Percentiles rank a stretch among this genome's conserved stretches.
These are phyloP conservation scores for Vishniacozyma victoriae DNA, from an alignment of 768 basidiomycete species.

Conservation along the genomic window DNA sequence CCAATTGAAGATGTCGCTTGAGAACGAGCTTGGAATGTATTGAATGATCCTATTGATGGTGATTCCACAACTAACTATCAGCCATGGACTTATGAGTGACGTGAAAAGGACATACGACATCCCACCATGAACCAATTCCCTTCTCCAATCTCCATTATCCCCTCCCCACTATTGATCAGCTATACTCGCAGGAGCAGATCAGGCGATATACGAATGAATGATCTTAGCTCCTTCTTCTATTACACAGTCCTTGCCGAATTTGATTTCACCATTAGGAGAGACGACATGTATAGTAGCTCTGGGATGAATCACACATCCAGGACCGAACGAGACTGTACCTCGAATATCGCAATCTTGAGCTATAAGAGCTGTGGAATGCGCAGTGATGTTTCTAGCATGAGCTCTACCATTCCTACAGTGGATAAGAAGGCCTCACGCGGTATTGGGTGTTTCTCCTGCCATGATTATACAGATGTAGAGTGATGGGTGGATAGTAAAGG, in stretches of 20 bases:
- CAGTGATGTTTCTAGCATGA: constrained; percentile 78
- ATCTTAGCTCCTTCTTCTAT: constrained; percentile 87
- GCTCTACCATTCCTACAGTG: no score
- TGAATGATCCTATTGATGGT: constrained; percentile 73
- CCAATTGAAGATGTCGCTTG: constrained; percentile 77
- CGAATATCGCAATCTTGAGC: constrained; percentile 91
- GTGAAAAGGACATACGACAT: constrained; percentile 60
- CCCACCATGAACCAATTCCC: constrained; percentile 92
- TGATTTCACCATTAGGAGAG: constrained; percentile 81
- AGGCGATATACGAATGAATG: constrained; percentile 61
- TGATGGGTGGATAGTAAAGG: no score
- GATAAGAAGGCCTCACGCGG: no score
- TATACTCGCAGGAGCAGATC: neutral
- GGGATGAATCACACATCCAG: constrained; percentile 84
- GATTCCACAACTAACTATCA: constrained; percentile 69
- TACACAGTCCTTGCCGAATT: constrained; percentile 80
- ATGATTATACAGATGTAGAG: no score
- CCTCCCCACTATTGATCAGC: constrained; percentile 50
- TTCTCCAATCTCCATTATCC: constrained; percentile 88
- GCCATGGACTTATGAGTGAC: constrained; percentile 1
- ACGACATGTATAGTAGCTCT: constrained; percentile 81
- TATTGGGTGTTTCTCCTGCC: no score
- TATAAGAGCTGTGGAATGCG: constrained; percentile 83
- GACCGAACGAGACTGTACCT: constrained; percentile 70
- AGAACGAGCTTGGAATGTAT: constrained; percentile 77